A percentile compares a stretch with the other conserved stretches of the same genome.
These are phyloP conservation scores for Aspergillus clavatus DNA, from an alignment of 2,329 filamentous ascomycete species.

Conservation along the genomic window DNA sequence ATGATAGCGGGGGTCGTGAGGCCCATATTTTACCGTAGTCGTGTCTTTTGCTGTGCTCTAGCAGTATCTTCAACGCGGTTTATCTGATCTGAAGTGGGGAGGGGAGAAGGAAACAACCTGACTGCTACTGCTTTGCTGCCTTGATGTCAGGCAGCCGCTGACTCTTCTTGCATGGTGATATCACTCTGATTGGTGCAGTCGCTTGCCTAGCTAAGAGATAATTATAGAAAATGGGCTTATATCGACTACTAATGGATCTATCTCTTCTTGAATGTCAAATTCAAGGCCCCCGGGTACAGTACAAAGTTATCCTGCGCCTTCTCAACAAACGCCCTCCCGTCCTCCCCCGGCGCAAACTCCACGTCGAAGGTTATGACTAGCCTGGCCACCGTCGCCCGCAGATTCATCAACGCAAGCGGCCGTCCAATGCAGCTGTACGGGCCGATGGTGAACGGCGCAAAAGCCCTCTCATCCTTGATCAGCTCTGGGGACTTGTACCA, in stretches of 20 bases:
- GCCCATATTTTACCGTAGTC: conserved; percentile 19
- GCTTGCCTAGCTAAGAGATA: no score
- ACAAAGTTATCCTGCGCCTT: conserved; percentile 37
- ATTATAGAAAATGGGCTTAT: no score
- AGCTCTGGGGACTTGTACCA: conserved; percentile 33
- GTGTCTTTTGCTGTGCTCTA: no score
- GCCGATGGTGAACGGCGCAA: conserved; percentile 32
- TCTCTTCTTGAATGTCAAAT: conserved; percentile 11
- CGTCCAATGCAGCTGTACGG: conserved; percentile 36
- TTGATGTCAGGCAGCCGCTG: no score
- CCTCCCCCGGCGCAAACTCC: conserved; percentile 33
- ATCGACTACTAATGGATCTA: no score
- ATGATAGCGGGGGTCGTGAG: conserved; percentile 24
- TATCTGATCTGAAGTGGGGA: no score
- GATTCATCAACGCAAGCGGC: conserved; percentile 33
- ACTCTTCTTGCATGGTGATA: no score
- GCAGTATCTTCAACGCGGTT: no score
- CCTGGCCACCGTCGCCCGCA: conserved; percentile 31
- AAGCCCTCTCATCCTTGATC: conserved; percentile 30
- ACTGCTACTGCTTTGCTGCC: no score
- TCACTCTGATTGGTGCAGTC: no score
- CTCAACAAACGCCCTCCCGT: conserved; percentile 27
- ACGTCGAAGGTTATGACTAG: conserved; percentile 35
- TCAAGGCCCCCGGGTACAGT: conserved; percentile 16
- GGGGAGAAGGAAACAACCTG: no score